These are phyloP conservation scores for Populus hybrid DNA, from an alignment of 441 rosid genomes.

Conservation along the genomic window DNA sequence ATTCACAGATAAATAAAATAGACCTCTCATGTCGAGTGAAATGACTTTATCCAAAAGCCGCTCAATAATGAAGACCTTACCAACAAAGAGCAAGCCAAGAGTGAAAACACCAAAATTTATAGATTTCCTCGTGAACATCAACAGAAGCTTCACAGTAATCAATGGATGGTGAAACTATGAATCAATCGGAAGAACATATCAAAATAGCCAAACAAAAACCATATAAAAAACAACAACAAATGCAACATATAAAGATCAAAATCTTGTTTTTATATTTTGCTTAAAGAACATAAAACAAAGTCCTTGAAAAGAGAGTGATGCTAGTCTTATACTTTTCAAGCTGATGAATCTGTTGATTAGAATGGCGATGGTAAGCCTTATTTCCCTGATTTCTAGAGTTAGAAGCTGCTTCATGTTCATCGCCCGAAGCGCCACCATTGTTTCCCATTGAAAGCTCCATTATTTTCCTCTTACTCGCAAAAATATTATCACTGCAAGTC, in stretches of 20 bases:
- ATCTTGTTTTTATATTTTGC: background rate
- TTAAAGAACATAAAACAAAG: background rate
- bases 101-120: background rate
- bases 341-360: constrained; percentile 39
- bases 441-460: constrained; percentile 34
- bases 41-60: background rate
- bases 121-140: background rate
- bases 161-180: background rate
- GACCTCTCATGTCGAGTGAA: background rate
- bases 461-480: background rate
- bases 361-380: constrained; percentile 49
- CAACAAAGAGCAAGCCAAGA: background rate
- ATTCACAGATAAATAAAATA: background rate
- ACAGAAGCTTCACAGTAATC: background rate
- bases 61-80: background rate
- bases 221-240: background rate
- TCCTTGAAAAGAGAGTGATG: background rate
- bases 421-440: constrained; percentile 30
- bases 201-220: too few species aligned
- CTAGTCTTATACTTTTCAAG: constrained; percentile 53
- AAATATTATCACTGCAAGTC: background rate
- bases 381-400: constrained; percentile 21
- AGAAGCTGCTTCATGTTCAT: constrained; percentile 29
- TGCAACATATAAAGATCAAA: background rate
- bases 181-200: background rate